Conservation (phyloP, 495 filamentous ascomycete species). For the Penicillium ucsense region DNA sequence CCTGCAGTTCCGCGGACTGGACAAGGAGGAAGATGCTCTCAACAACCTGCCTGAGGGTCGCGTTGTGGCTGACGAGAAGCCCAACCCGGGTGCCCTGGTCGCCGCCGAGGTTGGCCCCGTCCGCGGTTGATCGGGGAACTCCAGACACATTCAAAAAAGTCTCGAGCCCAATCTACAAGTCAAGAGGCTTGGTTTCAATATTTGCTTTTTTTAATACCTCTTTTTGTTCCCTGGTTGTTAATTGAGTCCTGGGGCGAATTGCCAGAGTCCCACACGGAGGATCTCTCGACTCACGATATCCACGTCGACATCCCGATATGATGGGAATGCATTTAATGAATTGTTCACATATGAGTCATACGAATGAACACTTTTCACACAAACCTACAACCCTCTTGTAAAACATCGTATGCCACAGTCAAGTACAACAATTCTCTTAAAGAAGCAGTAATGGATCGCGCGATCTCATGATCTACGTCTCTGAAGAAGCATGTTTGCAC, state of each 20-base stretch:
- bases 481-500: too few relatives aligned
- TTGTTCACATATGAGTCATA: neutral
- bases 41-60: slow-evolving; percentile 36
- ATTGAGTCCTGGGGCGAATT: neutral
- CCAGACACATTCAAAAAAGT: too few relatives aligned
- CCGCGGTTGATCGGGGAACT: neutral
- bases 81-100: slow-evolving; percentile 1
- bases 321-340: neutral
- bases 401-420: too few relatives aligned
- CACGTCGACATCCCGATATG: neutral
- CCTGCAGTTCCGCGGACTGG: slow-evolving; percentile 43
- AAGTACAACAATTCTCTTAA: too few relatives aligned
- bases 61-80: slow-evolving; percentile 10
- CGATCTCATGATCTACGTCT: too few relatives aligned
- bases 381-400: too few relatives aligned
- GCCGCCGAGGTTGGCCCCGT: slow-evolving; percentile 13
- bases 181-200: too few relatives aligned
- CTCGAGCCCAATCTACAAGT: too few relatives aligned
- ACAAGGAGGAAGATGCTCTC: slow-evolving; percentile 55
- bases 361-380: neutral
- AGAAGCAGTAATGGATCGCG: too few relatives aligned
- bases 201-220: too few relatives aligned
- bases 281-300: neutral
- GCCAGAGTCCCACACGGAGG: neutral
- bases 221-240: too few relatives aligned